Evolutionary conservation across 164 flowering plant genomes (phyloP).

Genomic region (Tetrastigma voinierianum): DNA sequence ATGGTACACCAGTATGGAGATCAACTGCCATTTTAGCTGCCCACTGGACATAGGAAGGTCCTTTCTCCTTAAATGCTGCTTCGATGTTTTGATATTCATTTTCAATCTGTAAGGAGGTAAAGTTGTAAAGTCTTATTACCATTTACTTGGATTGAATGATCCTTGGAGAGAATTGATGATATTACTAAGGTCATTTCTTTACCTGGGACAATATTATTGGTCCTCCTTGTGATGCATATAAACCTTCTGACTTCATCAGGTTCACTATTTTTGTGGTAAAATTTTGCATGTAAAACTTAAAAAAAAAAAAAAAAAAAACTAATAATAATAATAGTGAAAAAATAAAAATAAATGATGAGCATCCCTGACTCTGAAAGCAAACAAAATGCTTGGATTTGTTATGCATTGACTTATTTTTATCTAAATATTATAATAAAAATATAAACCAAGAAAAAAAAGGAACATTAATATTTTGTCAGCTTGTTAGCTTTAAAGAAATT

Average conservation of each 20-base stretch:
- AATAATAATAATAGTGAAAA: neutral
- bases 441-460: too few species aligned
- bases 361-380: too few species aligned
- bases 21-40: constrained; percentile 91
- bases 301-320: neutral
- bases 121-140: too few species aligned
- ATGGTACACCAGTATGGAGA: constrained; percentile 85
- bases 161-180: neutral
- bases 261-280: constrained; percentile 37
- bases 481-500: too few species aligned
- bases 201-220: constrained; percentile 50
- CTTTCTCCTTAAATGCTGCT: constrained; percentile 48
- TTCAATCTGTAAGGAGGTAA: constrained; percentile 57
- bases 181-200: neutral
- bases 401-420: too few species aligned
- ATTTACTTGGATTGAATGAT: too few species aligned
- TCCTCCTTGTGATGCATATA: constrained; percentile 47
- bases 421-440: too few species aligned
- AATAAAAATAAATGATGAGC: too few species aligned
- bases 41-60: constrained; percentile 80
- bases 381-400: too few species aligned
- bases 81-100: constrained; percentile 83
- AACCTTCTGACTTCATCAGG: constrained; percentile 37
- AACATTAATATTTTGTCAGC: too few species aligned
- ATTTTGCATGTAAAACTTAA: constrained; percentile 38